Conservation (phyloP, 1,139 yeast genomes). For the Saccharomycopsis hybrid region DNA sequence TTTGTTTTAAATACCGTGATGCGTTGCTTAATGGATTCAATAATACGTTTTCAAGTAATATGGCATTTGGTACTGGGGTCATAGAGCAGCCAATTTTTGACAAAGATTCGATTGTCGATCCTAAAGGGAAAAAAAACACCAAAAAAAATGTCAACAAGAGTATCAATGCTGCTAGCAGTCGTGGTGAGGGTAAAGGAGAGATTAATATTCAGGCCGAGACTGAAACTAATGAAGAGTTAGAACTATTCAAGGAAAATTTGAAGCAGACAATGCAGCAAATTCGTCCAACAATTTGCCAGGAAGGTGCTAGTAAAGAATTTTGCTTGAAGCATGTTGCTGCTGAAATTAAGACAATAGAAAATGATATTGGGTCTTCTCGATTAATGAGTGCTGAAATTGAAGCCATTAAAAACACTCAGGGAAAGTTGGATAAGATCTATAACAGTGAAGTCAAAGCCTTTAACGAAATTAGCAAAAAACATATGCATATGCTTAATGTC, state of each 20-base stretch:
- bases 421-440: slow-evolving; percentile 29
- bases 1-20: slow-evolving; percentile 51
- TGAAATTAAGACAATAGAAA: background rate
- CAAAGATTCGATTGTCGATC: slow-evolving; percentile 1
- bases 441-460: slow-evolving; percentile 40
- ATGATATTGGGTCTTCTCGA: background rate
- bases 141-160: too few species aligned
- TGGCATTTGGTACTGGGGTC: background rate
- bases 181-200: slow-evolving; percentile 22
- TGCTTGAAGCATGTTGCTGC: slow-evolving; percentile 3
- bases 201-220: slow-evolving; percentile 5
- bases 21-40: slow-evolving; percentile 34
- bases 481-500: slow-evolving; percentile 49
- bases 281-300: slow-evolving; percentile 12
- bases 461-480: slow-evolving; percentile 38
- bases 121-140: too few species aligned
- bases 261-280: slow-evolving; percentile 3
- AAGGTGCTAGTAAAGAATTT: slow-evolving; percentile 9
- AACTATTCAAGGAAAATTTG: slow-evolving; percentile 7
- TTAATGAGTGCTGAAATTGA: slow-evolving; percentile 4
- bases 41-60: background rate
- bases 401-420: slow-evolving; percentile 8
- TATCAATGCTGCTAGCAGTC: too few species aligned
- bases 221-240: slow-evolving; percentile 19
- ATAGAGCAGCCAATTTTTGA: slow-evolving; percentile 9